Evolutionary conservation across 2,329 filamentous ascomycete species (phyloP).

Genomic region (Calonectria multiphialidica): DNA sequence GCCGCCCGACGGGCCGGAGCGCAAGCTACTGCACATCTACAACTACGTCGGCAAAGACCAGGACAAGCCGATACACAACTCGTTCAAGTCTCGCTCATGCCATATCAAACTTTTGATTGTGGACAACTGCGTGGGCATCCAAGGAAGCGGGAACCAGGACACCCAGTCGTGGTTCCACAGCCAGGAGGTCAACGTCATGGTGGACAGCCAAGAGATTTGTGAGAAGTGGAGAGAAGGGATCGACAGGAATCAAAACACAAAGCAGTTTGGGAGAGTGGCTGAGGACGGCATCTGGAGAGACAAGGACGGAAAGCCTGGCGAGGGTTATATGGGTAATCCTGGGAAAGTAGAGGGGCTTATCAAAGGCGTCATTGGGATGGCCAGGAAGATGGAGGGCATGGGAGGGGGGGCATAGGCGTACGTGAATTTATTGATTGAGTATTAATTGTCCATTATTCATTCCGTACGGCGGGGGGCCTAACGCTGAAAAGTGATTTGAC

Average conservation of each 20-base stretch:
- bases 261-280: slow-evolving; percentile 61
- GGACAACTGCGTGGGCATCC: slow-evolving; percentile 76
- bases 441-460: no score
- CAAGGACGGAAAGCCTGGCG: slow-evolving; percentile 18
- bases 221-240: slow-evolving; percentile 71
- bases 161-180: slow-evolving; percentile 85
- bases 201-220: slow-evolving; percentile 75
- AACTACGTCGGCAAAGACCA: slow-evolving; percentile 84
- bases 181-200: slow-evolving; percentile 82
- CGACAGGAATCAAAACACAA: slow-evolving; percentile 76
- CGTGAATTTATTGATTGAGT: neutral
- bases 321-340: slow-evolving; percentile 36
- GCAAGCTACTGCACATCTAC: slow-evolving; percentile 65
- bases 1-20: slow-evolving; percentile 53
- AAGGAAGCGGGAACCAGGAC: slow-evolving; percentile 84
- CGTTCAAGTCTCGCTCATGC: slow-evolving; percentile 74
- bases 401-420: neutral
- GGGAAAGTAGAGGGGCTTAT: slow-evolving; percentile 23
- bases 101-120: slow-evolving; percentile 84
- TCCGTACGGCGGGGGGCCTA: no score
- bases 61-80: slow-evolving; percentile 73
- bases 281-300: slow-evolving; percentile 38
- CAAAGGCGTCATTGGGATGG: slow-evolving; percentile 31
- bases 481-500: no score
- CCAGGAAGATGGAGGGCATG: slow-evolving; percentile 27